Conservation (phyloP, 768 basidiomycete species). For the Hygrophoropsis aurantiaca region DNA sequence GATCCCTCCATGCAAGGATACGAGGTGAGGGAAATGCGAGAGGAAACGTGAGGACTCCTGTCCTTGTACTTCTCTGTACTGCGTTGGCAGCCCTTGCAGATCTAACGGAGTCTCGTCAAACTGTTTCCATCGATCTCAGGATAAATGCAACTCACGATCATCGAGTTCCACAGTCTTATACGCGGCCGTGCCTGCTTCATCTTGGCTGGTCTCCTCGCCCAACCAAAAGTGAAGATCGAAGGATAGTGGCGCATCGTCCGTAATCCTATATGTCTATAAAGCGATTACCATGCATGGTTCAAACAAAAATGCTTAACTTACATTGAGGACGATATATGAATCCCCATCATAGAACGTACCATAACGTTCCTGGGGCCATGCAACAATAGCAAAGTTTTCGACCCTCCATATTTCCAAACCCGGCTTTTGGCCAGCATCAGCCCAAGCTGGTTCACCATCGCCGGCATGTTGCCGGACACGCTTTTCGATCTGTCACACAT, state of each 20-base stretch:
- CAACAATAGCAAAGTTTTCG: slow-evolving; percentile 53
- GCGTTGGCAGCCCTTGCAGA: slow-evolving; percentile 54
- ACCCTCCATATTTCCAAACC: slow-evolving; percentile 61
- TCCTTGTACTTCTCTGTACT: slow-evolving; percentile 62
- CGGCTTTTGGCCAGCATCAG: slow-evolving; percentile 37
- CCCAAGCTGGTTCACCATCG: slow-evolving; percentile 51
- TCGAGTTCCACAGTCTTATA: slow-evolving; percentile 70
- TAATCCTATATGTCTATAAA: slow-evolving; percentile 56
- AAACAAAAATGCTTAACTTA: slow-evolving; percentile 24
- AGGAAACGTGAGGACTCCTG: slow-evolving; percentile 53
- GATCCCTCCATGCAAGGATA: slow-evolving; percentile 46
- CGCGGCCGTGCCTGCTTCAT: slow-evolving; percentile 61
- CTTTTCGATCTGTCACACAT: slow-evolving; percentile 38
- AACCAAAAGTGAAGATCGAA: slow-evolving; percentile 70
- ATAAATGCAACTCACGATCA: slow-evolving; percentile 44
- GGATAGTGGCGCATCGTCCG: slow-evolving; percentile 43
- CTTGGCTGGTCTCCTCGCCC: slow-evolving; percentile 56
- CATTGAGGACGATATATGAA: slow-evolving; percentile 65
- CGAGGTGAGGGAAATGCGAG: slow-evolving; percentile 49
- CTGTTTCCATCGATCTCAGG: background rate
- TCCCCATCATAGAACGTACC: slow-evolving; percentile 66
- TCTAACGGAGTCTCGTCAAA: slow-evolving; percentile 30
- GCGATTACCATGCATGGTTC: background rate
- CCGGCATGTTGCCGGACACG: slow-evolving; percentile 52
- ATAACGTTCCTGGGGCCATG: slow-evolving; percentile 50